Percentiles rank a stretch among this genome's conserved stretches.
These are phyloP conservation scores for Pyracantha coccinea DNA, from an alignment of 331 rosid genomes.

Conservation along the genomic window DNA sequence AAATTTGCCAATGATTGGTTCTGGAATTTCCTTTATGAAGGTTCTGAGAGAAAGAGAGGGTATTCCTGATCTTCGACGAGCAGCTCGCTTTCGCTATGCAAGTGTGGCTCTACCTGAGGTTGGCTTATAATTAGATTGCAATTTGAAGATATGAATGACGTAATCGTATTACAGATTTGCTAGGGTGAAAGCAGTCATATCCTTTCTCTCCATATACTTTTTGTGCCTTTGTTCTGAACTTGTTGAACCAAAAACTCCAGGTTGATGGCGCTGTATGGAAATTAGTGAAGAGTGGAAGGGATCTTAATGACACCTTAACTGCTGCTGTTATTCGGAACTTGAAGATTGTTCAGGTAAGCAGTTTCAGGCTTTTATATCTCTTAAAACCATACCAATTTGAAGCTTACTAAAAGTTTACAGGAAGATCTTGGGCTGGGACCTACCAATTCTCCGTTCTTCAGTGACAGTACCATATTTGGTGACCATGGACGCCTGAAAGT, in stretches of 20 bases:
- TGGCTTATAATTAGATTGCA: slow-evolving; percentile 23
- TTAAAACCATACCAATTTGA: not conserved
- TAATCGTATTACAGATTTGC: not conserved
- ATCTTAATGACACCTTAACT: slow-evolving; percentile 55
- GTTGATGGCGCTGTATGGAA: slow-evolving; percentile 46
- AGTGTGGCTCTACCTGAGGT: slow-evolving; percentile 74
- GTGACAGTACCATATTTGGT: not conserved
- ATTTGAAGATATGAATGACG: not conserved
- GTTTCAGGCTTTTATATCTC: not conserved
- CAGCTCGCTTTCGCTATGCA: slow-evolving; percentile 81
- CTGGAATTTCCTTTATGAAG: slow-evolving; percentile 28
- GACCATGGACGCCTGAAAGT: not conserved
- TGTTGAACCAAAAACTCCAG: slow-evolving; percentile 25
- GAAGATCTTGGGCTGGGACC: not conserved
- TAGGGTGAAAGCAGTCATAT: not conserved
- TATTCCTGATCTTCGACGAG: slow-evolving; percentile 77
- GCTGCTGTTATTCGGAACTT: slow-evolving; percentile 74
- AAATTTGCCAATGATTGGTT: slow-evolving; percentile 4
- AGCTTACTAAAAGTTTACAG: not conserved
- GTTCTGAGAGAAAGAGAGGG: slow-evolving; percentile 72
- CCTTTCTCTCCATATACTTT: not conserved
- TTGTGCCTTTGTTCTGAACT: not conserved
- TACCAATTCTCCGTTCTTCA: not conserved
- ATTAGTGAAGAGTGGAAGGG: slow-evolving; percentile 62
- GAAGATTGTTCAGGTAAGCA: slow-evolving; percentile 69